phyloP scores from a whole-genome alignment of 2,329 filamentous ascomycete genomes.

The Arthrobotrys megalospora region DNA sequence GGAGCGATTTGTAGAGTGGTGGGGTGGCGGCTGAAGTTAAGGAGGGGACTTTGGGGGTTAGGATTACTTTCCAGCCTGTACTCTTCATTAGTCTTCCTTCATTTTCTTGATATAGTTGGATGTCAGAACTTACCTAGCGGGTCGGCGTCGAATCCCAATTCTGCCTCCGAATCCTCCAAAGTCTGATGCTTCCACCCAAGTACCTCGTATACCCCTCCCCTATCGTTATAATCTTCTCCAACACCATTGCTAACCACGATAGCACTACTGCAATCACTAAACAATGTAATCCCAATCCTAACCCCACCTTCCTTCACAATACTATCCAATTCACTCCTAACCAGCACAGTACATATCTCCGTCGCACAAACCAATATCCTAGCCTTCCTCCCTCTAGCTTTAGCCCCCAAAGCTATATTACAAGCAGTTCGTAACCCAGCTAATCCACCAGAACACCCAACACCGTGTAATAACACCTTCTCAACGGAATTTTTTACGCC shows the following conservation, averaged over 20 bases:
- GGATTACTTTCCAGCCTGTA: slow-evolving; percentile 77
- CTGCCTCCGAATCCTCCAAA: slow-evolving; percentile 75
- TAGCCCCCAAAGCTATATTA: slow-evolving; percentile 77
- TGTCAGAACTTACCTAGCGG: slow-evolving; percentile 71
- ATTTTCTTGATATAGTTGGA: neutral
- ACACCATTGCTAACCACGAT: slow-evolving; percentile 77
- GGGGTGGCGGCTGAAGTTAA: slow-evolving; percentile 72
- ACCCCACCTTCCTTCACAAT: slow-evolving; percentile 74
- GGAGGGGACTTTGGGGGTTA: slow-evolving; percentile 75
- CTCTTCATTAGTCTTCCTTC: neutral
- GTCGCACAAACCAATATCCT: slow-evolving; percentile 77
- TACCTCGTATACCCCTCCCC: slow-evolving; percentile 72
- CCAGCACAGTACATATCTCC: slow-evolving; percentile 75
- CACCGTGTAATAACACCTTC: slow-evolving; percentile 77
- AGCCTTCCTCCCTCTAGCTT: slow-evolving; percentile 74
- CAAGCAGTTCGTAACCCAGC: slow-evolving; percentile 76
- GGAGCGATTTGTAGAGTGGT: slow-evolving; percentile 73
- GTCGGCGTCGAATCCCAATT: slow-evolving; percentile 78
- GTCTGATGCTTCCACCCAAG: slow-evolving; percentile 77
- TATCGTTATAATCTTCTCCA: slow-evolving; percentile 66
- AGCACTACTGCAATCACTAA: slow-evolving; percentile 80
- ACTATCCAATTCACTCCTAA: slow-evolving; percentile 77
- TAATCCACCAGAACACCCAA: slow-evolving; percentile 77
- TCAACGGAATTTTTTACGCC: slow-evolving; percentile 75
- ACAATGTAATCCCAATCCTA: slow-evolving; percentile 77